phyloP scores from a whole-genome alignment of 129 eudicot species.

The Escallonia herrerae region DNA sequence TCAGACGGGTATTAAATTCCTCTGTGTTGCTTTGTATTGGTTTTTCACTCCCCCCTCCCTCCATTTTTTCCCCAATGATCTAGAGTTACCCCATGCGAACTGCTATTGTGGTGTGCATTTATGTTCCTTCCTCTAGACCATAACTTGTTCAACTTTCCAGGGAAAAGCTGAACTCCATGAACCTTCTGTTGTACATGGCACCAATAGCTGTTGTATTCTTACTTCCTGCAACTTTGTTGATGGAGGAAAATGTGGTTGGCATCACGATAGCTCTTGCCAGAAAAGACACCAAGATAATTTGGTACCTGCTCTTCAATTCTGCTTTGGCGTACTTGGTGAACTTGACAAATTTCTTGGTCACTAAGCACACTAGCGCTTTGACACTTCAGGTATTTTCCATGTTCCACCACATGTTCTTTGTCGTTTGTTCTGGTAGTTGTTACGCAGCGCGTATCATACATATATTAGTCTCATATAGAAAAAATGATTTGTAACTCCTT shows the following conservation, averaged over 20 bases:
- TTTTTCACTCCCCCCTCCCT: background rate
- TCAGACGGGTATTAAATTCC: conserved; percentile 17
- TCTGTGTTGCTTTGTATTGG: background rate
- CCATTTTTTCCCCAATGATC: background rate
- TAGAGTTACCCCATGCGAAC: background rate
- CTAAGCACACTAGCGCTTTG: conserved; percentile 23
- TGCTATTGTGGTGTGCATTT: background rate
- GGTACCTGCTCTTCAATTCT: conserved; percentile 25
- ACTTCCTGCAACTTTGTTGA: conserved; percentile 19
- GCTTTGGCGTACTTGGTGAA: conserved; percentile 21
- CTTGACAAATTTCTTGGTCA: conserved; percentile 21
- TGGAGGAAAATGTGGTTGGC: conserved; percentile 24
- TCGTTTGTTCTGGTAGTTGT: background rate
- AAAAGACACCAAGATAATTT: conserved; percentile 18
- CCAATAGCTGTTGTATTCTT: conserved; percentile 19
- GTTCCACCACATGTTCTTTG: background rate
- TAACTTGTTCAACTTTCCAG: conserved; percentile 1
- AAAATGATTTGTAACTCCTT: too few species aligned
- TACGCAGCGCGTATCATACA: too few species aligned
- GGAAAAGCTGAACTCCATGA: conserved; percentile 23
- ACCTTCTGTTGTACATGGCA: conserved; percentile 24
- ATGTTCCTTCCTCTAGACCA: background rate
- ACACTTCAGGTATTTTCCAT: conserved; percentile 19
- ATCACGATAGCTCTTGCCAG: conserved; percentile 22
- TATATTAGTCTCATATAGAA: too few species aligned